Conservation (phyloP, 1,284 basidiomycete genomes). For the Marasmius fiardii region DNA sequence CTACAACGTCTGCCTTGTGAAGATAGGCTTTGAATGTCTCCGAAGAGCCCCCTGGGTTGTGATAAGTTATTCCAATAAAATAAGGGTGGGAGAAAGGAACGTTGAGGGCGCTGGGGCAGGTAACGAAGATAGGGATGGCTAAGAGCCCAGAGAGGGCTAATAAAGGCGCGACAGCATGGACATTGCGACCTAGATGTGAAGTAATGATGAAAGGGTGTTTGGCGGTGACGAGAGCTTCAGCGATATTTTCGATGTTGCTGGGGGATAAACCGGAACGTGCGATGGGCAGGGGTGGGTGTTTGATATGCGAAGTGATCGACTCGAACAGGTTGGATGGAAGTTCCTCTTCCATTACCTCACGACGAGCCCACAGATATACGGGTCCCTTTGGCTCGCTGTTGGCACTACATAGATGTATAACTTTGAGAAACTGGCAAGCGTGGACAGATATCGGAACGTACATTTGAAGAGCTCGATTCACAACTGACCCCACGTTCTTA, state of each 20-base stretch:
- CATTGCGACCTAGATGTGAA: slow-evolving; percentile 58
- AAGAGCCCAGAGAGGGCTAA: slow-evolving; percentile 45
- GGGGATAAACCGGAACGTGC: slow-evolving; percentile 50
- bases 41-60: slow-evolving; percentile 39
- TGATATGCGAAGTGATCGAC: slow-evolving; percentile 24
- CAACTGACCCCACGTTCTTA: slow-evolving; percentile 42
- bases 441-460: slow-evolving; percentile 21
- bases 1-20: slow-evolving; percentile 53
- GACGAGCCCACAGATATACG: slow-evolving; percentile 69
- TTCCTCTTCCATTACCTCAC: slow-evolving; percentile 68
- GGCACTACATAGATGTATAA: slow-evolving; percentile 36
- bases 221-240: slow-evolving; percentile 45
- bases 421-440: slow-evolving; percentile 1
- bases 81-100: slow-evolving; percentile 56
- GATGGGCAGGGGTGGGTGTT: slow-evolving; percentile 26
- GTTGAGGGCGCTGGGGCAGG: slow-evolving; percentile 50
- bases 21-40: slow-evolving; percentile 31
- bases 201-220: slow-evolving; percentile 61
- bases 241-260: slow-evolving; percentile 39
- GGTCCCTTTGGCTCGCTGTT: slow-evolving; percentile 66
- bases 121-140: slow-evolving; percentile 51
- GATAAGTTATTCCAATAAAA: slow-evolving; percentile 47
- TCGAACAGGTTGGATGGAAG: slow-evolving; percentile 28
- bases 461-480: slow-evolving; percentile 63
- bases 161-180: slow-evolving; percentile 43